Evolutionary conservation across 305 asterid genomes (phyloP).

Genomic region (Fraxinus latifolia): DNA sequence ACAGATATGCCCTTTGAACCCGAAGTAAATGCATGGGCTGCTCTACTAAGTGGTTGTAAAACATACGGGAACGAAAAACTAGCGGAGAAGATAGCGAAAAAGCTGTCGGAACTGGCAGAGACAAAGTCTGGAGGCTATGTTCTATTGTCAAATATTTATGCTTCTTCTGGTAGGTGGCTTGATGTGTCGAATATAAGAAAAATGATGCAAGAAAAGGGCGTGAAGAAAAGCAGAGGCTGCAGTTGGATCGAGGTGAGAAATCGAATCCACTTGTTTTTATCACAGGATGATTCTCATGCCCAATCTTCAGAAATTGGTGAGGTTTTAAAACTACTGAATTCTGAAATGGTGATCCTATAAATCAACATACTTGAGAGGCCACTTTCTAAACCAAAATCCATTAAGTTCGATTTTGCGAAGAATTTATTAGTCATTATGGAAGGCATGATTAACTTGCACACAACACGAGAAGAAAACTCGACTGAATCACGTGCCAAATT

Average conservation of each 20-base stretch:
- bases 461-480: background rate
- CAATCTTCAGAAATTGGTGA: conserved; percentile 35
- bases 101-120: conserved; percentile 38
- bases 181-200: conserved; percentile 57
- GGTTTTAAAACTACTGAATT: conserved; percentile 45
- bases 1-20: conserved; percentile 53
- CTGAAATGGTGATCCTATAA: conserved; percentile 34
- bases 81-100: conserved; percentile 42
- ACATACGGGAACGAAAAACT: conserved; percentile 42
- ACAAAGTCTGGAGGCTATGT: conserved; percentile 55
- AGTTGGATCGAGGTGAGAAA: conserved; percentile 75
- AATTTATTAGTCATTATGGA: background rate
- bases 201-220: conserved; percentile 58
- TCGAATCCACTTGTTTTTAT: conserved; percentile 48
- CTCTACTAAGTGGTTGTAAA: conserved; percentile 69
- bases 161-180: conserved; percentile 64
- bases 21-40: conserved; percentile 67
- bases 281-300: conserved; percentile 54
- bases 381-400: background rate
- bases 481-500: background rate
- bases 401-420: background rate
- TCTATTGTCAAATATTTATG: conserved; percentile 64
- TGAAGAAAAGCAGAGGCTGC: conserved; percentile 62
- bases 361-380: background rate
- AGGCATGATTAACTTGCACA: background rate